Base-by-base conservation (phyloP, 768 basidiomycete species). In the Cystobasidium tubakii region DNA sequence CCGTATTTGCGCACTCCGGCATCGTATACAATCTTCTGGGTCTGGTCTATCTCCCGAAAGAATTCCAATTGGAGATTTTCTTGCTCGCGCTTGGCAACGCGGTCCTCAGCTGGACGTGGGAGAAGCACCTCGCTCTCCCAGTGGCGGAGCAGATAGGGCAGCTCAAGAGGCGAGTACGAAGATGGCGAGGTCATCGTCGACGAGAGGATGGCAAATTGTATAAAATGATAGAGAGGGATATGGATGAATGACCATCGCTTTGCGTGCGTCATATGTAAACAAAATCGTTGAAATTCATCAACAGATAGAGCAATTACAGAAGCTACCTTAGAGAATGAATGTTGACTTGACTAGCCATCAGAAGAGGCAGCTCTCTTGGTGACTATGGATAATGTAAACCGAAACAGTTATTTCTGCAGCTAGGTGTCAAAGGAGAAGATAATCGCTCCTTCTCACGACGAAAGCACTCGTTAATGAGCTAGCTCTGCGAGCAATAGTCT, bases 221-320 rank as follows among this genome's bases (percentile, higher is more conserved):
- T 85, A 94, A 93, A 82, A 84, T 85, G 10, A 87, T 98, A 1
- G 90, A 92, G 77, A 87, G 88, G 25, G 88, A 86, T 39, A 87
- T 88, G 87, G 77, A 77, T 19, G 53, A 71, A 15, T 67, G 66
- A 67, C 17, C 33, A n/a, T 4, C 10, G 21, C n/a, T n/a, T n/a
- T n/a, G n/a, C n/a, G n/a, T n/a, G n/a, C n/a, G n/a, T n/a, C n/a
- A n/a, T n/a, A n/a, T n/a, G n/a, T n/a, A n/a, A n/a, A n/a, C n/a
- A n/a, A n/a, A n/a, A n/a, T n/a, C n/a, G n/a, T n/a, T n/a, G n/a
- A n/a, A n/a, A n/a, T n/a, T n/a, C n/a, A n/a, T n/a, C n/a, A n/a
- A n/a, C n/a, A n/a, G n/a, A n/a, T n/a, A n/a, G n/a, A n/a, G n/a
- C n/a, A n/a, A n/a, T n/a, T n/a, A n/a, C n/a, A n/a, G n/a, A n/a